Evolutionary conservation across 2,329 filamentous ascomycete species (phyloP).

Genomic region (Curvularia sp.): DNA sequence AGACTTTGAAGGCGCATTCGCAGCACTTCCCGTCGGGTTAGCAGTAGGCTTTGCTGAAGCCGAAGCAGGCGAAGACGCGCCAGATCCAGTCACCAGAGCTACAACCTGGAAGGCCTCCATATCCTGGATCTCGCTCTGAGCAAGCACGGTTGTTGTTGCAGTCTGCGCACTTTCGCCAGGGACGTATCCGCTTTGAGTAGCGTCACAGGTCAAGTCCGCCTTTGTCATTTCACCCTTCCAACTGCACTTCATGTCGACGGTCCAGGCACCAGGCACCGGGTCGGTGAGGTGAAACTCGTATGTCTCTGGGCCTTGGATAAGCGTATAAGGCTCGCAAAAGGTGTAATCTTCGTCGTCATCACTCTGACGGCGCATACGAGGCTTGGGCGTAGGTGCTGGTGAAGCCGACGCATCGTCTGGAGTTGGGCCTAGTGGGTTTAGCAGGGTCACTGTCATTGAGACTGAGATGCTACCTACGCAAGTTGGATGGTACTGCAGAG

Average conservation of each 20-base stretch:
- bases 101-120: slow-evolving; percentile 16
- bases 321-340: slow-evolving; percentile 31
- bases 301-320: slow-evolving; percentile 35
- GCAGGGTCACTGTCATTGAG: not conserved
- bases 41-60: slow-evolving; percentile 4
- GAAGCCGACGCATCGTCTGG: slow-evolving; percentile 4
- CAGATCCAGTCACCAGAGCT: slow-evolving; percentile 23
- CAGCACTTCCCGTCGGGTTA: slow-evolving; percentile 6
- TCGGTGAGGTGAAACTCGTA: slow-evolving; percentile 32
- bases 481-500: slow-evolving; percentile 14
- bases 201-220: slow-evolving; percentile 34
- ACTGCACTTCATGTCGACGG: slow-evolving; percentile 29
- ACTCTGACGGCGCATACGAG: slow-evolving; percentile 29
- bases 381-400: slow-evolving; percentile 26
- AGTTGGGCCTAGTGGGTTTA: slow-evolving; percentile 1
- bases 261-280: slow-evolving; percentile 27
- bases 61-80: slow-evolving; percentile 12
- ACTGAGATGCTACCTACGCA: slow-evolving; percentile 1
- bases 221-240: slow-evolving; percentile 31
- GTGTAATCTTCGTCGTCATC: slow-evolving; percentile 6
- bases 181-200: slow-evolving; percentile 21
- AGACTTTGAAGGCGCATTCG: slow-evolving; percentile 19
- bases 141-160: not conserved
- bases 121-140: slow-evolving; percentile 18
- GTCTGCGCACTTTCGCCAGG: not conserved